Evolutionary conservation across 108 stramenopile genomes (phyloP), one percentile per base, ranked within the genome.

Genomic region (Cyclotella choctawhatcheeana): DNA sequence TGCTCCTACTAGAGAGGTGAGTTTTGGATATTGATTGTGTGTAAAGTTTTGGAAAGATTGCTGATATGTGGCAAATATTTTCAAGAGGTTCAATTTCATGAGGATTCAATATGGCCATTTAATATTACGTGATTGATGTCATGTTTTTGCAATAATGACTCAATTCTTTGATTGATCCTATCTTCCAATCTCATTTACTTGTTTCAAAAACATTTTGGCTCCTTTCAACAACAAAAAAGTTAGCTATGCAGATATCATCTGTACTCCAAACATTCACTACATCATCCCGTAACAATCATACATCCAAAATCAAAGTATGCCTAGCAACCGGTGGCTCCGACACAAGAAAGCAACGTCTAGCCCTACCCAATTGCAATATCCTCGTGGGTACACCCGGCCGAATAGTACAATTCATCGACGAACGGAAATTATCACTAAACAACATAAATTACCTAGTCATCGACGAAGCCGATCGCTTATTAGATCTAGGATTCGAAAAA

Each of bases 401-500:
- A 47, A 59, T 75, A 29, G 44, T 30, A 35, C 69, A 81, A 40
- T 63, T 81, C 18, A 18, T 81, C 5, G 74, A 69, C 26, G 48
- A 60, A 21, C 58, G 68, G 21, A 33, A 40, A 29, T 8, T 76
- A 22, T 52, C 69, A 0, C 29, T 71, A 24, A 45, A 51, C 4
- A 44, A 81, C 21, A 47, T 95, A 6, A 35, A 83, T 32, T 97
- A 91, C 90, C 68, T 98, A 10, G 95, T 98, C 0, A 58, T 97
- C 50, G 97, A 98, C 71, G 98, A 98, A 79, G 93, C 88, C 0
- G 98, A 98, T 78, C 91, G 97, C 6, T 74, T 98, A 26, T 58
- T 96, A 43, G 98, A 97, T 69, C 79, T 96, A 88, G 98, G 97
- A 5, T 87, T 97, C 45, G 91, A 89, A 20, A 69, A 81, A 48